Percentiles rank a stretch among this genome's conserved stretches.
Evolutionary conservation across 495 filamentous ascomycete genomes (phyloP).

Genomic region (Articulospora tetracladia): DNA sequence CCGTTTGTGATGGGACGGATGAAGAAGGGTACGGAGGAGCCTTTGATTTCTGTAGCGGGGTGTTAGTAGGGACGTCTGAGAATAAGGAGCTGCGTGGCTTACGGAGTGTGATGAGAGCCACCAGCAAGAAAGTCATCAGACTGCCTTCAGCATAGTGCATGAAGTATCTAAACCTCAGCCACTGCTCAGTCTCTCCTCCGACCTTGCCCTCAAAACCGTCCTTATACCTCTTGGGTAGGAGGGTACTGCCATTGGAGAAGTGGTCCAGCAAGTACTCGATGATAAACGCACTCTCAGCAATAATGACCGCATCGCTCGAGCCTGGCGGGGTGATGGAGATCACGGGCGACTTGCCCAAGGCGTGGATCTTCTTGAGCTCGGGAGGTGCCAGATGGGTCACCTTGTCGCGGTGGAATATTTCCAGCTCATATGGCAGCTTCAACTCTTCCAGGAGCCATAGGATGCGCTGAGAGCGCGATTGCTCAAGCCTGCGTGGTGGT

Average conservation of each 20-base stretch:
- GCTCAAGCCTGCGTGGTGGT: slow-evolving; percentile 56
- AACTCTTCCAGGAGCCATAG: slow-evolving; percentile 89
- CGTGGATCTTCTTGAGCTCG: slow-evolving; percentile 73
- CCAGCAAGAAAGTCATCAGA: slow-evolving; percentile 49
- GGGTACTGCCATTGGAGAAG: slow-evolving; percentile 49
- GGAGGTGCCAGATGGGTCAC: slow-evolving; percentile 59
- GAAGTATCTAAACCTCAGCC: slow-evolving; percentile 71
- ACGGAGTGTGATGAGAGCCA: slow-evolving; percentile 12
- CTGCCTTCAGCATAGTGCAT: slow-evolving; percentile 83
- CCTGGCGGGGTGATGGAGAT: slow-evolving; percentile 49
- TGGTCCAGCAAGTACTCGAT: slow-evolving; percentile 77
- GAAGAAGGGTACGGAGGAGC: slow-evolving; percentile 74
- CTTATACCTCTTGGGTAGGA: slow-evolving; percentile 62
- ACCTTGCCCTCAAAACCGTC: slow-evolving; percentile 49
- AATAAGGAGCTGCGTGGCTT: slow-evolving; percentile 22
- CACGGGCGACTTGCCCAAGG: slow-evolving; percentile 80
- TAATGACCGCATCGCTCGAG: slow-evolving; percentile 51
- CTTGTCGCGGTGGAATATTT: slow-evolving; percentile 63
- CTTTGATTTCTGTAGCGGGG: slow-evolving; percentile 41
- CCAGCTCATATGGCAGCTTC: slow-evolving; percentile 69
- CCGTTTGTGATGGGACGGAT: slow-evolving; percentile 68
- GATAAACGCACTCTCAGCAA: slow-evolving; percentile 80
- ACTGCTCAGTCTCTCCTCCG: slow-evolving; percentile 70
- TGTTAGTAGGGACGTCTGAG: neutral
- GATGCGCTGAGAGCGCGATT: slow-evolving; percentile 79